These are phyloP conservation scores for Phoenix roebelenii DNA, from an alignment of 176 grass and related monocot species.

Conservation along the genomic window DNA sequence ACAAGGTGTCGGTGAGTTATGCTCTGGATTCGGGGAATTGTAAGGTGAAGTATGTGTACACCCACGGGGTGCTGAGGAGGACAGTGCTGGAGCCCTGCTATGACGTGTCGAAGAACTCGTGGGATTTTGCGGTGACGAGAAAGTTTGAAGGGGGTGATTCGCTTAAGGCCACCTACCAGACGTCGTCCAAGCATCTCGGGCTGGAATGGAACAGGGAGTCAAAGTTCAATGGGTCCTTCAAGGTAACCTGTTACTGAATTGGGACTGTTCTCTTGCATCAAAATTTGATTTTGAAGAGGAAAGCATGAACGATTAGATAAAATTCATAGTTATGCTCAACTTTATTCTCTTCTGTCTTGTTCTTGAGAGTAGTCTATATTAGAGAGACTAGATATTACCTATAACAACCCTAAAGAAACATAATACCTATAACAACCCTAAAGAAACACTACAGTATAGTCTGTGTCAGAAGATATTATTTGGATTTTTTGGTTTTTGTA, in stretches of 20 bases:
- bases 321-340: too few species aligned
- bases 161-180: slow-evolving; percentile 67
- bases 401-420: too few species aligned
- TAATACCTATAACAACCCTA: too few species aligned
- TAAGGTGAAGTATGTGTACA: slow-evolving; percentile 75
- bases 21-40: slow-evolving; percentile 39
- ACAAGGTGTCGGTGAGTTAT: slow-evolving; percentile 68
- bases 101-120: slow-evolving; percentile 61
- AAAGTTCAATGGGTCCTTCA: slow-evolving; percentile 57
- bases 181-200: slow-evolving; percentile 52
- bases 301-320: too few species aligned
- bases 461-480: too few species aligned
- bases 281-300: too few species aligned
- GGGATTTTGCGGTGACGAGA: slow-evolving; percentile 70
- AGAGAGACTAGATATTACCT: too few species aligned
- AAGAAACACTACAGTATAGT: too few species aligned
- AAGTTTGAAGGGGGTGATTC: slow-evolving; percentile 48
- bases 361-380: too few species aligned
- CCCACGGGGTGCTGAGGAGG: slow-evolving; percentile 42
- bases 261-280: neutral
- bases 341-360: too few species aligned
- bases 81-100: slow-evolving; percentile 73
- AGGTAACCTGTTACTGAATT: slow-evolving; percentile 25
- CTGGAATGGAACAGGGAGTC: slow-evolving; percentile 62
- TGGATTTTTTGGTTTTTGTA: too few species aligned